Evolutionary conservation across 148 eudicot species (phyloP).

Genomic region (Rhododendron vialii): DNA sequence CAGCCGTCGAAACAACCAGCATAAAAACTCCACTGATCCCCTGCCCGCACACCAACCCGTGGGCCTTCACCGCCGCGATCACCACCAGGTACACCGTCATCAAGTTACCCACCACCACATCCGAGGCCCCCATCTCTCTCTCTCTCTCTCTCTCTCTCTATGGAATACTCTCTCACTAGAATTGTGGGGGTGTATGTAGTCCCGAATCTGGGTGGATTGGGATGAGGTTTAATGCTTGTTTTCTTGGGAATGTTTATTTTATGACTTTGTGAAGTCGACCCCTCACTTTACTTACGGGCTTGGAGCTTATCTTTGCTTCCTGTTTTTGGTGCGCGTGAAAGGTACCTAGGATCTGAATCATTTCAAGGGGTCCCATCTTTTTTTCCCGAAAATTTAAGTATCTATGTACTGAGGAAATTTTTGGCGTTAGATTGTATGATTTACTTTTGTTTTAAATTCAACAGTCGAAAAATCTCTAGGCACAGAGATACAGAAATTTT

Average conservation of each 20-base stretch:
- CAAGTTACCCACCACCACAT: conserved; percentile 51
- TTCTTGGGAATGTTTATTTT: background rate
- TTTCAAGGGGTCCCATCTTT: too few relatives aligned
- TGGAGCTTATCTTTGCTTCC: background rate
- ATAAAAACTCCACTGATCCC: conserved; percentile 46
- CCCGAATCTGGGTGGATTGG: background rate
- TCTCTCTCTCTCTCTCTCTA: background rate
- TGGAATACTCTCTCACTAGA: background rate
- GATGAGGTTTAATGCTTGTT: background rate
- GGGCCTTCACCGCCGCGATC: conserved; percentile 63
- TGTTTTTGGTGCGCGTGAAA: background rate
- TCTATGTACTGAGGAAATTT: too few relatives aligned
- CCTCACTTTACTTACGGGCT: background rate
- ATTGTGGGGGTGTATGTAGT: background rate
- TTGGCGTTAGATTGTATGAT: too few relatives aligned
- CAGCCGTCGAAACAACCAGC: conserved; percentile 46
- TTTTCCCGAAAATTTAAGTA: too few relatives aligned
- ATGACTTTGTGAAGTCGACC: background rate
- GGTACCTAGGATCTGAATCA: background rate
- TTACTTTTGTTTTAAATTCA: too few relatives aligned
- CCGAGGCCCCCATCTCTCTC: conserved; percentile 58
- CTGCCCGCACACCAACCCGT: conserved; percentile 44
- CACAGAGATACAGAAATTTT: too few relatives aligned
- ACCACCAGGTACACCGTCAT: conserved; percentile 51
- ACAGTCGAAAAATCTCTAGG: too few relatives aligned